Conservation (phyloP, 345 rosid species). For the Sonneratia caseolaris region DNA sequence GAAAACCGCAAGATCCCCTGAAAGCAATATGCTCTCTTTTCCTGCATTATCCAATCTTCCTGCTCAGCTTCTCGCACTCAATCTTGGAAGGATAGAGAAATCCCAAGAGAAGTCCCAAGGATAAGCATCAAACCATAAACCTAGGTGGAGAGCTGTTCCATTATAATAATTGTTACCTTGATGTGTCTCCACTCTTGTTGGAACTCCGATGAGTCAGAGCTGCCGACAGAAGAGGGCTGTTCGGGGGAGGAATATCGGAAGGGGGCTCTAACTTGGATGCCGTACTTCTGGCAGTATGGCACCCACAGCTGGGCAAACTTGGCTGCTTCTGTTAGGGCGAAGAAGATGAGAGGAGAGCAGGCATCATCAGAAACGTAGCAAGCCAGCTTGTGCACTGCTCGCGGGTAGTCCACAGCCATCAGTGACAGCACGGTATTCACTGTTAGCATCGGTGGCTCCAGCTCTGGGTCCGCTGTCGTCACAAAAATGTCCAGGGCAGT, state of each 20-base stretch:
- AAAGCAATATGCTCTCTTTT: no score
- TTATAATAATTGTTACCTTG: conserved; percentile 27
- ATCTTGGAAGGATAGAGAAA: conserved; percentile 17
- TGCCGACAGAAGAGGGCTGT: not conserved
- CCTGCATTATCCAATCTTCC: conserved; percentile 13
- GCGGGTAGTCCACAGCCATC: conserved; percentile 50
- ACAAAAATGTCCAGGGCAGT: conserved; percentile 44
- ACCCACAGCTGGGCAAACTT: conserved; percentile 67
- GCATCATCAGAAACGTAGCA: conserved; percentile 53
- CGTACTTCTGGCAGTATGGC: conserved; percentile 58
- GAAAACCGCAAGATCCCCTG: not conserved
- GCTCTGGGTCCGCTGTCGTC: conserved; percentile 38
- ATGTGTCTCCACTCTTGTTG: conserved; percentile 29
- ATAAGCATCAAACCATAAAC: no score
- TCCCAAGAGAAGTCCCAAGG: not conserved
- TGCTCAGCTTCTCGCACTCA: conserved; percentile 35
- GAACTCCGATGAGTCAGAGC: conserved; percentile 25
- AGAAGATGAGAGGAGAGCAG: conserved; percentile 49
- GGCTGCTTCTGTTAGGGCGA: conserved; percentile 48
- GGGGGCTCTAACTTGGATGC: conserved; percentile 52
- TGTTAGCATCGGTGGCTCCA: conserved; percentile 40
- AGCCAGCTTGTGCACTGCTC: conserved; percentile 30
- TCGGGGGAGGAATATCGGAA: conserved; percentile 39
- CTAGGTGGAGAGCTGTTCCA: no score
- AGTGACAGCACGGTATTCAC: conserved; percentile 44